Evolutionary conservation across 2,329 filamentous ascomycete species (phyloP).

Genomic region (Arthrobotrys musiformis): DNA sequence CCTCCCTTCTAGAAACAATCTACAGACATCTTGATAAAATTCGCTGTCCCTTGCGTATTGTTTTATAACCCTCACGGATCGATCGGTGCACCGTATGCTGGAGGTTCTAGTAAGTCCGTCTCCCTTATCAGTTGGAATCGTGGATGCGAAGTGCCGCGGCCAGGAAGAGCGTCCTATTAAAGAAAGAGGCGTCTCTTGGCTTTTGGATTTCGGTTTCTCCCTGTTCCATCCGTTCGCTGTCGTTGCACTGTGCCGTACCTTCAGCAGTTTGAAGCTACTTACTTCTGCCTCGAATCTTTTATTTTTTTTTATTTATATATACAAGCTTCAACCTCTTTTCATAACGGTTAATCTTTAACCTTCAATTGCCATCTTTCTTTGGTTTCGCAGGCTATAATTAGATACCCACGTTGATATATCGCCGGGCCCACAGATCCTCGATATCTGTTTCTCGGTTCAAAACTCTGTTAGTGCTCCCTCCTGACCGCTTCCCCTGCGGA

Average conservation of each 20-base stretch:
- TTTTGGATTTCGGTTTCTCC: constrained; percentile 1
- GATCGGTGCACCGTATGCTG: not conserved
- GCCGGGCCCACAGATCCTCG: too few species aligned
- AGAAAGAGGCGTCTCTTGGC: constrained; percentile 54
- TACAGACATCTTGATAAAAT: constrained; percentile 10
- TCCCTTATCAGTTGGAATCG: constrained; percentile 13
- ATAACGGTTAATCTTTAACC: too few species aligned
- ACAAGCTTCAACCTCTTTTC: too few species aligned
- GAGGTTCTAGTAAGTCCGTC: not conserved
- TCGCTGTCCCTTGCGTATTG: constrained; percentile 25
- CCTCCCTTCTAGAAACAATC: constrained; percentile 39
- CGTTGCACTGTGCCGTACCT: too few species aligned
- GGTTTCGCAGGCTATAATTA: too few species aligned
- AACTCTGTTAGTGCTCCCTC: not conserved
- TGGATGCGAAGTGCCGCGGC: constrained; percentile 24
- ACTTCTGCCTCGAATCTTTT: not conserved
- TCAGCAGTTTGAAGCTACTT: not conserved
- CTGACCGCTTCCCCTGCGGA: too few species aligned
- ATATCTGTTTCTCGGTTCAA: not conserved
- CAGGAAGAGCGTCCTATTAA: constrained; percentile 40
- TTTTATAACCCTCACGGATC: constrained; percentile 4
- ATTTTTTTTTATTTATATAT: not conserved
- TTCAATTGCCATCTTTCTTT: too few species aligned
- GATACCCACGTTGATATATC: too few species aligned
- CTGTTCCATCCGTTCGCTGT: not conserved